Percentiles rank a stretch among this genome's conserved stretches.
Conservation (phyloP, 2,329 filamentous ascomycete genomes). For the Calonectria pseudoturangicola region DNA sequence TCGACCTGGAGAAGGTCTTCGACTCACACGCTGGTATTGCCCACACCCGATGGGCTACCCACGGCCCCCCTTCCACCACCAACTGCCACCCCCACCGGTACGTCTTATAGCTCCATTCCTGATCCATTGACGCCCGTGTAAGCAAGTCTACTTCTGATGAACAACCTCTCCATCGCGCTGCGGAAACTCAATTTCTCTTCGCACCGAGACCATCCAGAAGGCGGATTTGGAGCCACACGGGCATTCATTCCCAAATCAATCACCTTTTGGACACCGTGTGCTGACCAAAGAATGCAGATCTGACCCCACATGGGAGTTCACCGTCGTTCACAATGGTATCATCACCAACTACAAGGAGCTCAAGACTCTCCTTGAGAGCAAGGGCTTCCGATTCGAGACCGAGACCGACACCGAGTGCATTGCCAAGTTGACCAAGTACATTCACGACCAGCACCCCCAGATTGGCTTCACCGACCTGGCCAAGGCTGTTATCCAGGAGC, state of each 20-base stretch:
- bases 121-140: constrained; percentile 1
- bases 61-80: constrained; percentile 92
- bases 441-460: constrained; percentile 94
- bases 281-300: constrained; percentile 75
- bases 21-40: constrained; percentile 99
- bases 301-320: constrained; percentile 95
- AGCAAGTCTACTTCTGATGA: constrained; percentile 16
- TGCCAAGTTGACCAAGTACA: constrained; percentile 98
- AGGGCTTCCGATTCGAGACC: constrained; percentile 99
- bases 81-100: constrained; percentile 99
- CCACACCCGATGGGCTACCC: constrained; percentile 99
- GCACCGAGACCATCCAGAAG: not conserved
- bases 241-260: not conserved
- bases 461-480: constrained; percentile 97
- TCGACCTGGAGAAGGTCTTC: constrained; percentile 93
- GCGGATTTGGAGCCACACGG: not conserved
- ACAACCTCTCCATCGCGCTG: not conserved
- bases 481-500: constrained; percentile 98
- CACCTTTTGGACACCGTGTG: constrained; percentile 32
- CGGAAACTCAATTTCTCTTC: not conserved
- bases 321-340: constrained; percentile 99
- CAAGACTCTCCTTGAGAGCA: constrained; percentile 92
- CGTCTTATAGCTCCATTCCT: constrained; percentile 54
- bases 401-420: constrained; percentile 99
- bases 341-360: constrained; percentile 99